A percentile compares a stretch with the other conserved stretches of the same genome.
phyloP scores from a whole-genome alignment of 1,284 basidiomycete species.

The Mycena citricolor region DNA sequence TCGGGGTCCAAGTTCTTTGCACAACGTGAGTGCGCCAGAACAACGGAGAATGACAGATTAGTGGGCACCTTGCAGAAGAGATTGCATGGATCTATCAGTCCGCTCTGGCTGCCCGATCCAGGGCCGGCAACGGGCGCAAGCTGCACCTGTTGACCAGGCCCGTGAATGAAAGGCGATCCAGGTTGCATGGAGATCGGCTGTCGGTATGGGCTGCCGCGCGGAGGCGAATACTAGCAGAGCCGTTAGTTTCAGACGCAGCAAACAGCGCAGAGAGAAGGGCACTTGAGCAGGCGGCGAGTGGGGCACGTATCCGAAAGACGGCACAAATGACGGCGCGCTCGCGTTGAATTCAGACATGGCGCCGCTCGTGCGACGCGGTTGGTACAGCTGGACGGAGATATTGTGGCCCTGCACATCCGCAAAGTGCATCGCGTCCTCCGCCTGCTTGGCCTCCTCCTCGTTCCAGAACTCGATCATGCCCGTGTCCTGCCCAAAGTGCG shows the following conservation, averaged over 20 bases:
- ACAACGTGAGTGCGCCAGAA: slow-evolving; percentile 6
- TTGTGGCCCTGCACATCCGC: slow-evolving; percentile 77
- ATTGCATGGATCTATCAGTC: slow-evolving; percentile 89
- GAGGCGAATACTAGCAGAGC: slow-evolving; percentile 58
- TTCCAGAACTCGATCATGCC: slow-evolving; percentile 86
- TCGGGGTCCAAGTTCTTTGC: slow-evolving; percentile 79
- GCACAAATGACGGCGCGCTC: slow-evolving; percentile 73
- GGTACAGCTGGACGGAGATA: slow-evolving; percentile 77
- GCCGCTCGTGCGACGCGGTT: slow-evolving; percentile 56
- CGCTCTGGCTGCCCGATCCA: slow-evolving; percentile 77
- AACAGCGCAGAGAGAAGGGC: slow-evolving; percentile 11
- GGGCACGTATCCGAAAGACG: slow-evolving; percentile 53
- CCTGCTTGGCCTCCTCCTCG: slow-evolving; percentile 78
- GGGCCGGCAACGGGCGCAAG: slow-evolving; percentile 71
- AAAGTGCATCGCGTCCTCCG: slow-evolving; percentile 79
- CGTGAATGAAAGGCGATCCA: slow-evolving; percentile 66
- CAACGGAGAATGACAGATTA: not conserved
- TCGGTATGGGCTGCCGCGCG: slow-evolving; percentile 43
- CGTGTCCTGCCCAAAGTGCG: slow-evolving; percentile 68
- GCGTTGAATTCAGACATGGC: slow-evolving; percentile 63
- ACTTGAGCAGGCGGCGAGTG: slow-evolving; percentile 49
- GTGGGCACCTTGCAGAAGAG: slow-evolving; percentile 77
- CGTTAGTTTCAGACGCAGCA: not conserved
- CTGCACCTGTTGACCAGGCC: slow-evolving; percentile 88
- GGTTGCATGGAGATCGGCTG: slow-evolving; percentile 34